These are phyloP conservation scores for Rosa hybrid DNA, from an alignment of 331 rosid genomes.

Conservation along the genomic window DNA sequence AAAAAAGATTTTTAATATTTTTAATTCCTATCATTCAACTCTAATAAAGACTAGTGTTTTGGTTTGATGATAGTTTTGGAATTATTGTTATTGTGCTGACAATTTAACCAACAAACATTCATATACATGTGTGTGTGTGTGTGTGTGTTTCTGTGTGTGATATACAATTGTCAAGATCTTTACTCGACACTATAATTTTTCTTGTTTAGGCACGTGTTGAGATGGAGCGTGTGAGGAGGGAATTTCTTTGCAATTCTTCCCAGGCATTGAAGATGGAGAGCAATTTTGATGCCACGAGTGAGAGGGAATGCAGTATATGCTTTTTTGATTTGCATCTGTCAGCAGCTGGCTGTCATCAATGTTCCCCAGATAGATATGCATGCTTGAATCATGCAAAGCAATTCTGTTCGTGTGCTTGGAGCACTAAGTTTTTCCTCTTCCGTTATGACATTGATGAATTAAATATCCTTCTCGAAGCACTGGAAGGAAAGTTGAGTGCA, in stretches of 20 bases:
- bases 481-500: slow-evolving; percentile 97
- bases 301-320: slow-evolving; percentile 91
- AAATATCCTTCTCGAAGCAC: slow-evolving; percentile 84
- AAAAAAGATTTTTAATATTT: not conserved
- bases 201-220: slow-evolving; percentile 69
- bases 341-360: slow-evolving; percentile 83
- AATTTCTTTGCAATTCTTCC: slow-evolving; percentile 62
- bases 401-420: slow-evolving; percentile 80
- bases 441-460: slow-evolving; percentile 85
- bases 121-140: not conserved
- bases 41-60: not conserved
- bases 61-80: not conserved
- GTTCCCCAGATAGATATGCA: slow-evolving; percentile 82
- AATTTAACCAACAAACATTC: not conserved
- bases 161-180: slow-evolving; percentile 1
- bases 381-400: slow-evolving; percentile 98
- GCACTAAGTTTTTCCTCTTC: slow-evolving; percentile 76
- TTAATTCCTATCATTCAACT: not conserved
- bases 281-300: slow-evolving; percentile 79
- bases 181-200: slow-evolving; percentile 14
- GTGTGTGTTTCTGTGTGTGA: not conserved
- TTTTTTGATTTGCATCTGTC: slow-evolving; percentile 93
- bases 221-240: slow-evolving; percentile 72
- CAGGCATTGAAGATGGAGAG: slow-evolving; percentile 84
- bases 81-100: not conserved